phyloP scores from a whole-genome alignment of 192 early-diverging fungal species.

The Thamnidium elegans region DNA sequence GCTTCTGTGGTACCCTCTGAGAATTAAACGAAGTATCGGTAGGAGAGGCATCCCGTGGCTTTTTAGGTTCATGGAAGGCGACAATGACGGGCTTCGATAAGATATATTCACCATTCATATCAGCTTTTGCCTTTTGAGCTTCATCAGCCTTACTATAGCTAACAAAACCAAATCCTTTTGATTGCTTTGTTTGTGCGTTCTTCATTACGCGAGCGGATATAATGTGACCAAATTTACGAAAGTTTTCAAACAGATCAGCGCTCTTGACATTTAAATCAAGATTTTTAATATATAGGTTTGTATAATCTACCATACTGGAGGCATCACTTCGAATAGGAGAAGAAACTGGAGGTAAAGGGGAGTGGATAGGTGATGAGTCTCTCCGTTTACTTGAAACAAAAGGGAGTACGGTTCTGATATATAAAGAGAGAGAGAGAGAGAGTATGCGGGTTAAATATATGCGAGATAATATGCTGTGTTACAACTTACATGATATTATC shows the following conservation, averaged over 20 bases:
- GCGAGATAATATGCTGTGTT: constrained; percentile 8
- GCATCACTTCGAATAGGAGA: no score
- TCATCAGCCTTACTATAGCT: constrained; percentile 90
- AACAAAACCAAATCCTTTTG: constrained; percentile 91
- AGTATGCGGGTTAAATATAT: constrained; percentile 1
- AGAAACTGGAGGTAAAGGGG: no score
- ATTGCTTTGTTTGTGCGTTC: constrained; percentile 63
- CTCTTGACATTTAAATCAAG: constrained; percentile 89
- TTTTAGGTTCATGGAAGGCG: constrained; percentile 90
- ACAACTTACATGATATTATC: constrained; percentile 20
- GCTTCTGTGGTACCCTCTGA: neutral
- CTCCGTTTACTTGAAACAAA: neutral
- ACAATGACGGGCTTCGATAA: constrained; percentile 86
- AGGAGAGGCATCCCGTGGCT: constrained; percentile 52
- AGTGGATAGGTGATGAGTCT: neutral
- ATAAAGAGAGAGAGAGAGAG: no score
- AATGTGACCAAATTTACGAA: constrained; percentile 84
- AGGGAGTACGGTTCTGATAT: constrained; percentile 6
- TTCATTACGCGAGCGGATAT: constrained; percentile 88
- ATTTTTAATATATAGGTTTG: constrained; percentile 98
- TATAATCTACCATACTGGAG: constrained; percentile 30
- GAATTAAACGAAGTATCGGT: neutral
- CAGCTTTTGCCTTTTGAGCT: constrained; percentile 82
- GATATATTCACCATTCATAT: constrained; percentile 86
- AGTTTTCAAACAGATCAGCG: constrained; percentile 89